A percentile compares a stretch with the other conserved stretches of the same genome.
Evolutionary conservation across 768 basidiomycete species (phyloP).

Genomic region (Pisolithus albus): DNA sequence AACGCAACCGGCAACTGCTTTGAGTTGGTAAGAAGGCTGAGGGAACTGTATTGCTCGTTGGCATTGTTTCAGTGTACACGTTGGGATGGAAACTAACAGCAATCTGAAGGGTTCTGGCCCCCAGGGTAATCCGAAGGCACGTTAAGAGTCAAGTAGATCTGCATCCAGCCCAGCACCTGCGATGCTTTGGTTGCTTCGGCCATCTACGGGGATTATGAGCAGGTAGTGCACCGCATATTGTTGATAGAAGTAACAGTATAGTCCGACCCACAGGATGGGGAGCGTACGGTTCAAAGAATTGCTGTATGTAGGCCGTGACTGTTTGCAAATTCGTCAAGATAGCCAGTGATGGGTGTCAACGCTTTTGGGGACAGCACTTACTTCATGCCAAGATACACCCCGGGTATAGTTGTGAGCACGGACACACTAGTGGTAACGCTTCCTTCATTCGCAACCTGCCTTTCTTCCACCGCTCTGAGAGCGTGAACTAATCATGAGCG

Average conservation of each 20-base stretch:
- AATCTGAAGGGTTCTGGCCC: constrained; percentile 51
- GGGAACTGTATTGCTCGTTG: constrained; percentile 41
- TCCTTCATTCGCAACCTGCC: constrained; percentile 69
- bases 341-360: constrained; percentile 28
- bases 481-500: constrained; percentile 74
- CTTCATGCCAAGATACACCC: constrained; percentile 99
- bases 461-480: constrained; percentile 58
- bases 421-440: constrained; percentile 88
- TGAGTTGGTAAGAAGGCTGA: too few species aligned
- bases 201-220: constrained; percentile 36
- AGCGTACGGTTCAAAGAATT: constrained; percentile 43
- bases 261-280: constrained; percentile 42
- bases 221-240: constrained; percentile 29
- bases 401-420: constrained; percentile 97
- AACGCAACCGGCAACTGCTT: too few species aligned
- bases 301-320: constrained; percentile 43
- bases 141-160: constrained; percentile 61
- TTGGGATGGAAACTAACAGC: constrained; percentile 54
- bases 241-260: constrained; percentile 51
- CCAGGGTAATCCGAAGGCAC: constrained; percentile 55
- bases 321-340: constrained; percentile 49
- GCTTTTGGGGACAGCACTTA: constrained; percentile 41
- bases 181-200: constrained; percentile 49
- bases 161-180: constrained; percentile 55
- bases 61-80: constrained; percentile 30